Evolutionary conservation across 202 grass and related monocot species (phyloP).

Genomic region (Cymbopogon flexuosus): DNA sequence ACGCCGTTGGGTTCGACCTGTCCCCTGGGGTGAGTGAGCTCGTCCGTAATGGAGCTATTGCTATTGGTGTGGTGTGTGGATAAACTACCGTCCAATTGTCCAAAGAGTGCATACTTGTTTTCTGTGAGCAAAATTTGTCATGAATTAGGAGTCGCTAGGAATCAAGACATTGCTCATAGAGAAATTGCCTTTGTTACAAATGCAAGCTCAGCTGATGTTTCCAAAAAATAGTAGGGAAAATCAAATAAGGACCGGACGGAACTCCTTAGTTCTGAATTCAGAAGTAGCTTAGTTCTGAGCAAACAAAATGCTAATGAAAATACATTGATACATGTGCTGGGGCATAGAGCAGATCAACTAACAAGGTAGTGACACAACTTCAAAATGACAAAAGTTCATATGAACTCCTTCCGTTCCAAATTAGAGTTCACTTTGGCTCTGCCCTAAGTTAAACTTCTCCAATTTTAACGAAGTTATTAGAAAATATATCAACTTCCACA

Average conservation of each 20-base stretch:
- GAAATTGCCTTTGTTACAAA: neutral
- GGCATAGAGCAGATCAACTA: neutral
- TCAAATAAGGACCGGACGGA: neutral
- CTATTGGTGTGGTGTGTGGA: neutral
- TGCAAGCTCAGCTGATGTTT: neutral
- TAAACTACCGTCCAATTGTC: neutral
- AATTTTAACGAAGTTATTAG: neutral
- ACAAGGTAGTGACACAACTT: neutral
- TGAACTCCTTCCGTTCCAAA: neutral
- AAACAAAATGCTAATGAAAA: neutral
- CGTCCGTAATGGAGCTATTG: neutral
- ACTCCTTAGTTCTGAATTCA: neutral
- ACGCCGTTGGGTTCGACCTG: constrained; percentile 92
- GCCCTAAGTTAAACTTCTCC: neutral
- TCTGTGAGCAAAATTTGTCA: neutral
- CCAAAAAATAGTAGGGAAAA: neutral
- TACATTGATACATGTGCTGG: neutral
- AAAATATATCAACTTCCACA: neutral
- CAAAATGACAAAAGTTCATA: neutral
- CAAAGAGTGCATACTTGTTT: neutral
- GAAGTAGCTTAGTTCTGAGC: constrained; percentile 3
- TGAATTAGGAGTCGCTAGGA: neutral
- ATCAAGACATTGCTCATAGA: neutral
- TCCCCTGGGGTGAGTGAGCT: constrained; percentile 88
- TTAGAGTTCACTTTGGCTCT: neutral